Percentiles rank a stretch among this genome's conserved stretches.
These are phyloP conservation scores for Oxytropis ochrocephala DNA, from an alignment of 306 rosid species.

Conservation along the genomic window DNA sequence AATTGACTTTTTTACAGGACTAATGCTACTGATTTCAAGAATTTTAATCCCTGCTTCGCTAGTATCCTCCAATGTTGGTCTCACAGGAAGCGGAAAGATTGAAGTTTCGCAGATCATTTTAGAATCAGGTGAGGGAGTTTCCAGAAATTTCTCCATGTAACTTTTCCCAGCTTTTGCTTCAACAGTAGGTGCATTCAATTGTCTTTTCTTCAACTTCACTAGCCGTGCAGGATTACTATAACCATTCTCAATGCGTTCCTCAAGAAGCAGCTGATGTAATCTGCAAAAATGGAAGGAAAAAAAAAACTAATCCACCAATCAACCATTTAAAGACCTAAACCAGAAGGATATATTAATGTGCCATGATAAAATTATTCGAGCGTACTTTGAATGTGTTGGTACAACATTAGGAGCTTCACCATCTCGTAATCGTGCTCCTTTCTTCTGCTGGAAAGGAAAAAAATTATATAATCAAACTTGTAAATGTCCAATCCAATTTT, in stretches of 20 bases:
- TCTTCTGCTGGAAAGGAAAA: slow-evolving; percentile 53
- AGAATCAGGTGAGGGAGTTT: slow-evolving; percentile 59
- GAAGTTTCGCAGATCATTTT: slow-evolving; percentile 65
- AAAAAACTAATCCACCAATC: slow-evolving; percentile 21
- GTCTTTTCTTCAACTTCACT: slow-evolving; percentile 87
- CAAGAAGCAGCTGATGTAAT: slow-evolving; percentile 88
- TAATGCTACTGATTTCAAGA: slow-evolving; percentile 67
- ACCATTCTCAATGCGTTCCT: slow-evolving; percentile 79
- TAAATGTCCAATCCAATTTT: slow-evolving; percentile 8
- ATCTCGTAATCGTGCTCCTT: slow-evolving; percentile 73
- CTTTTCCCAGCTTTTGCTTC: slow-evolving; percentile 60
- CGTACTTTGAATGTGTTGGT: slow-evolving; percentile 82
- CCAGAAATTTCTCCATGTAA: slow-evolving; percentile 84
- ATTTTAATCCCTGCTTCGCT: slow-evolving; percentile 58
- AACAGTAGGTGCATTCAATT: slow-evolving; percentile 51
- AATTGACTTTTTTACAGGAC: slow-evolving; percentile 45
- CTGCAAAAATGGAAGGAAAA: slow-evolving; percentile 47
- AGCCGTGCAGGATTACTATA: slow-evolving; percentile 67
- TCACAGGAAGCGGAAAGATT: slow-evolving; percentile 39
- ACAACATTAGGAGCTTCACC: slow-evolving; percentile 66
- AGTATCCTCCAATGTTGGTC: slow-evolving; percentile 35
- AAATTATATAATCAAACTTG: slow-evolving; percentile 15
- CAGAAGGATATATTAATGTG: slow-evolving; percentile 13
- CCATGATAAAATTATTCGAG: slow-evolving; percentile 25
- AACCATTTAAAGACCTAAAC: slow-evolving; percentile 20